Evolutionary conservation across 495 filamentous ascomycete species (phyloP), one percentile per base, ranked within the genome.

Genomic region (Lichenothelia convexa): DNA sequence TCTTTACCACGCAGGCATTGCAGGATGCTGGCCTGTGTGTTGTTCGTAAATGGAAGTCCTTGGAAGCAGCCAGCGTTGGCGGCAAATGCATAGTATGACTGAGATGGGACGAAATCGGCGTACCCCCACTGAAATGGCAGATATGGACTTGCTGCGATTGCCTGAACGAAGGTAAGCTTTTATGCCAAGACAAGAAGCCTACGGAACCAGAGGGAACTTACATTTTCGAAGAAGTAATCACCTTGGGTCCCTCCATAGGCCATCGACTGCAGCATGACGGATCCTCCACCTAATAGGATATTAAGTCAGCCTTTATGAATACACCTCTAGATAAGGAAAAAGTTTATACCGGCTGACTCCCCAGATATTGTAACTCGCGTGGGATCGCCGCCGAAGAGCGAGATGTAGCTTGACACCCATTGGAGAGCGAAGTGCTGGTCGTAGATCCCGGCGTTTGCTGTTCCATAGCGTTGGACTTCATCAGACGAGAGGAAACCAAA

Each of bases 381-480:
- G 0, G 67, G 60, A 45, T 84, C 64, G 16, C 81, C 80, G 9
- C 79, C 78, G 43, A 86, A 85, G 3, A 64, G 57, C 34, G 58
- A 51, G 39, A 86, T 82, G 48, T 82, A 56, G 39, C 67, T 60
- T 42, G 77, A 62, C 8, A 85, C 66, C 81, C 81, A 89, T 22
- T 78, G 53, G 21, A 86, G 57, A 11, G 74, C 78, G 43, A 78
- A 60, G 5, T 67, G 60, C 45, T 80, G 73, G 46, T 85, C 79
- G 18, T 67, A 53, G 1, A 82, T 57, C 0, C 67, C 78, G 0
- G 67, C 65, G 37, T 82, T 84, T 24, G 58, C 58, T 16, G 62
- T 61, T n/a, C 72, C 68, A 40, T 64, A 62, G 18, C 55, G 45
- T 24, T 54, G 51, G 15, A 70, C 43, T 9, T 65, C 58, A 32